Base-by-base conservation (phyloP, 495 filamentous ascomycete genomes). In the Durotheca rogersii region DNA sequence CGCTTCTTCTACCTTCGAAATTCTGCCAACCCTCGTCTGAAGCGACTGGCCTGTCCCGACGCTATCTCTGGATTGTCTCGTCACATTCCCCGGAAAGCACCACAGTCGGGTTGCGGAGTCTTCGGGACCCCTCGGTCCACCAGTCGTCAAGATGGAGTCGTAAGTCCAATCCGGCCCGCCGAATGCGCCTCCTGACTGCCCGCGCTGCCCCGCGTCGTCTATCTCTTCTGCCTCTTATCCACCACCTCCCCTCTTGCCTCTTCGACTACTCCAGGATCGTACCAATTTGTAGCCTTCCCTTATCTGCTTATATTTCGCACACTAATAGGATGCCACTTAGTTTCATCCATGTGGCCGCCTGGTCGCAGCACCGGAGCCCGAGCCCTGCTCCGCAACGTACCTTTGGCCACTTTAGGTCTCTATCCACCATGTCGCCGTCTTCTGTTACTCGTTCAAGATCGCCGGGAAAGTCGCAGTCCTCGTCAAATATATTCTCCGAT, bases 271-370 rank as follows among this genome's bases (percentile, higher is more conserved):
- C 21, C 14, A 14, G 37, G 48, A 19, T 33, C 4, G 35, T 23
- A 33, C 15, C 17, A 31, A 47, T 41, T 11, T 30, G 19, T 39
- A 41, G 31, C 33, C n/a, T 33, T 11, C 4, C 29, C 27, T 37
- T n/a, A n/a, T n/a, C n/a, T n/a, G n/a, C 36, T 17, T 18, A 25
- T 12, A 12, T 53, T 20, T 53, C 37, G 14, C 9, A 36, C 41
- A 53, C 72, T 72, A 66, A 73, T 60, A 53, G 39, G 41, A 18
- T 48, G 31, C 64, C 54, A 51, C 15, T 55, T 64, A 80, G 77
- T 50, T 71, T 78, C 54, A 67, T 77, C 51, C 66, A 74, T 48
- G 66, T 77, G 53, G 67, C 74, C 47, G 69, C 73, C 47, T 78
- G 76, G 76, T 70, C 74, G 46, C 69, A 75, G 62, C 72, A 79